Evolutionary conservation across 1,284 basidiomycete genomes (phyloP).

Genomic region (Microbotryum violaceum): DNA sequence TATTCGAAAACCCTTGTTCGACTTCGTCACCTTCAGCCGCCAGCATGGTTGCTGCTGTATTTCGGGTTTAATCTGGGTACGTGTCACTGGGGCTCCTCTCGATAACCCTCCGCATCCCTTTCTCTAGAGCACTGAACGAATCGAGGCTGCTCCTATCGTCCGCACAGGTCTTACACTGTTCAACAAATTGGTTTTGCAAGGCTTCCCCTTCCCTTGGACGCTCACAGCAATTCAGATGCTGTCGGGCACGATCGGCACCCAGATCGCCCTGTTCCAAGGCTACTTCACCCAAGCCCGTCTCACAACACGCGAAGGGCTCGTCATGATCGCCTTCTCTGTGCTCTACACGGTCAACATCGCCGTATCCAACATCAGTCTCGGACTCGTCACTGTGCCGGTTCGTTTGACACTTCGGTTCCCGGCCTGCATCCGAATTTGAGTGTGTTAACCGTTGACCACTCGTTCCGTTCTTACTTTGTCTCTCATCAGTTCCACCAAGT

Average conservation of each 20-base stretch:
- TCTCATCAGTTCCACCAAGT: conserved; percentile 78
- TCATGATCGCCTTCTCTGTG: conserved; percentile 68
- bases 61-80: conserved; percentile 71
- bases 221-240: conserved; percentile 38
- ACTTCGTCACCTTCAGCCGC: conserved; percentile 2
- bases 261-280: conserved; percentile 54
- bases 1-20: too few species aligned
- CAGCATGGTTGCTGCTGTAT: conserved; percentile 64
- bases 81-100: not conserved
- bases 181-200: conserved; percentile 81
- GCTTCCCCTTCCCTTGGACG: conserved; percentile 80
- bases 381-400: conserved; percentile 83
- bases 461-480: not conserved
- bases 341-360: conserved; percentile 88
- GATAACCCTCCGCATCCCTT: not conserved
- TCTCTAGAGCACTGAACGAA: not conserved
- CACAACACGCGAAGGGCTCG: conserved; percentile 52
- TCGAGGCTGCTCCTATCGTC: not conserved
- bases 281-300: conserved; percentile 57
- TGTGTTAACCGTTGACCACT: not conserved
- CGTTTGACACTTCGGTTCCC: conserved; percentile 39
- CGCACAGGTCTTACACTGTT: conserved; percentile 63
- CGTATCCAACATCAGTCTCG: conserved; percentile 78
- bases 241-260: conserved; percentile 54
- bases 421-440: not conserved